A percentile compares a stretch with the other conserved stretches of the same genome.
Evolutionary conservation across 2,329 filamentous ascomycete genomes (phyloP).

Genomic region (Penicillium sp.): DNA sequence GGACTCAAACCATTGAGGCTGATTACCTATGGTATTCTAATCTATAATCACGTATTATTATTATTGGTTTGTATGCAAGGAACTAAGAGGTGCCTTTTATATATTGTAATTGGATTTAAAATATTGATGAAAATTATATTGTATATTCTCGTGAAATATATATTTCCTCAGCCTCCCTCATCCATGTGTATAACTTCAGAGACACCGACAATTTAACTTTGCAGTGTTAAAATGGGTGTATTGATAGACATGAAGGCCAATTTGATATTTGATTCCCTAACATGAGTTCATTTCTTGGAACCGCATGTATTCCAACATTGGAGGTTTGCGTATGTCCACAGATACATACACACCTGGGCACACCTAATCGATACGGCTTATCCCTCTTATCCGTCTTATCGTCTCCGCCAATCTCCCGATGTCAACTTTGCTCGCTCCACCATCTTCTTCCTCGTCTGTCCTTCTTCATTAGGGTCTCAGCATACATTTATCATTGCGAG

Average conservation of each 20-base stretch:
- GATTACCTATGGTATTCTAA: too few species aligned
- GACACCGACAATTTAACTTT: not conserved
- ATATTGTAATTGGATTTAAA: too few species aligned
- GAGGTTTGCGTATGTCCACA: not conserved
- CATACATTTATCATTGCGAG: not conserved
- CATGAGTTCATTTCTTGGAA: not conserved
- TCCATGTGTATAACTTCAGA: not conserved
- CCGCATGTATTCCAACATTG: not conserved
- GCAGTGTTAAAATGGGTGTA: not conserved
- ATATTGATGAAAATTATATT: too few species aligned
- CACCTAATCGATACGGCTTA: not conserved
- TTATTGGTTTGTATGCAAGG: too few species aligned
- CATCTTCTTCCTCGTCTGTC: not conserved
- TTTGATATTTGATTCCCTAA: not conserved
- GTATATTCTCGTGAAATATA: too few species aligned
- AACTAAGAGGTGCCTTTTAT: too few species aligned
- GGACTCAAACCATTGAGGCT: too few species aligned
- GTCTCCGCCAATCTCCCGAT: slow-evolving; percentile 2
- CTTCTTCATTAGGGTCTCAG: not conserved
- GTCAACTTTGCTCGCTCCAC: not conserved
- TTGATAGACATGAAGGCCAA: not conserved
- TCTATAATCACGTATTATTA: too few species aligned
- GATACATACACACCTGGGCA: too few species aligned
- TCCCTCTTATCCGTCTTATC: not conserved
- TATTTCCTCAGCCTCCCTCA: not conserved